Percentiles rank a stretch among this genome's conserved stretches.
Conservation (phyloP, 345 rosid genomes). For the Syzygium grande region DNA sequence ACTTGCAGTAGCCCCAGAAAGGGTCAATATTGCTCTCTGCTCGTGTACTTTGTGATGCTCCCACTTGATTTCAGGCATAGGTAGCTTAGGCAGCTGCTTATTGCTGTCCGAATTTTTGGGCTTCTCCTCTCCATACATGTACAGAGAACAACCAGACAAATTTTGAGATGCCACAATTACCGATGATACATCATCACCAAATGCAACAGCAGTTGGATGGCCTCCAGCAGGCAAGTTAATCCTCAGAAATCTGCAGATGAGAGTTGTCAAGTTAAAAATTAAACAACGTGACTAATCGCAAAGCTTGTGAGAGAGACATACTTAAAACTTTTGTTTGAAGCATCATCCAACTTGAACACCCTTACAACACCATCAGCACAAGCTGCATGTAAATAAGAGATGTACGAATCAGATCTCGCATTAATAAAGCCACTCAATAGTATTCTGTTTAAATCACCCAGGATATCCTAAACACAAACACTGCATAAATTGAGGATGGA, state of each 20-base stretch:
- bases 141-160: constrained; percentile 59
- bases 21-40: constrained; percentile 42
- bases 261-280: background rate
- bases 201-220: constrained; percentile 71
- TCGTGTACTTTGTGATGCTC: constrained; percentile 73
- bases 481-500: background rate
- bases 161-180: constrained; percentile 65
- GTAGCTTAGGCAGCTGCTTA: constrained; percentile 70
- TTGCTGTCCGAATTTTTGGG: constrained; percentile 30
- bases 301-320: constrained; percentile 17
- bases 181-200: constrained; percentile 72
- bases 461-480: background rate
- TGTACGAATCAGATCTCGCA: background rate
- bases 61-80: constrained; percentile 87
- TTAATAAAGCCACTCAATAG: background rate
- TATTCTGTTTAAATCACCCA: background rate
- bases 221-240: constrained; percentile 85
- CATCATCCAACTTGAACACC: constrained; percentile 88
- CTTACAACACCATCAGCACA: constrained; percentile 87
- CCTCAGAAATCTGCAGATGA: constrained; percentile 53
- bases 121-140: constrained; percentile 88
- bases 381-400: constrained; percentile 33
- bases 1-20: constrained; percentile 67
- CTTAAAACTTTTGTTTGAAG: constrained; percentile 94
- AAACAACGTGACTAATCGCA: background rate